A percentile compares a stretch with the other conserved stretches of the same genome.
These are phyloP conservation scores for Blastobotrys peoriensis DNA, from an alignment of 805 yeast species.

Conservation along the genomic window DNA sequence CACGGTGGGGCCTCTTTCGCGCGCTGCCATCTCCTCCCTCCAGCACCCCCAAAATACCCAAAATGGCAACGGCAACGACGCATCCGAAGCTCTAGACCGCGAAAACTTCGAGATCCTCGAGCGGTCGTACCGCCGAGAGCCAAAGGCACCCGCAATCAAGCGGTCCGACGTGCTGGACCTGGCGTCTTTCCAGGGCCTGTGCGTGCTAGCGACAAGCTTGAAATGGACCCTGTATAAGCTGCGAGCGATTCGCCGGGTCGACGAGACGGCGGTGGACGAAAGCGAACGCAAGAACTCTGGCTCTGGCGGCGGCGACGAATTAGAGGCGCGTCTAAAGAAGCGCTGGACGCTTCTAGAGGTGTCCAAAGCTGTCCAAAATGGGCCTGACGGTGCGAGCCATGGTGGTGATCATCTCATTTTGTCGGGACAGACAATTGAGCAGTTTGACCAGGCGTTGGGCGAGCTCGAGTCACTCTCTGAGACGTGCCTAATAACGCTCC, in stretches of 20 bases:
- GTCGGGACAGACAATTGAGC: constrained; percentile 21
- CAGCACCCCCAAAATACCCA: background rate
- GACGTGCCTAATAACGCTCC: constrained; percentile 37
- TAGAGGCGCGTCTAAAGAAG: constrained; percentile 21
- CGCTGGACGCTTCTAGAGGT: constrained; percentile 30
- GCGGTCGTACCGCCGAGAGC: background rate
- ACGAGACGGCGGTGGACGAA: constrained; percentile 8
- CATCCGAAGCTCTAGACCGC: constrained; percentile 9
- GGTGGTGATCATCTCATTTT: constrained; percentile 17
- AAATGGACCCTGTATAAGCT: constrained; percentile 58
- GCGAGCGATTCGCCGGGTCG: constrained; percentile 45
- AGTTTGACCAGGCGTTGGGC: constrained; percentile 25
- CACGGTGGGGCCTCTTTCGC: background rate
- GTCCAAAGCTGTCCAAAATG: constrained; percentile 4
- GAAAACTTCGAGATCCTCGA: constrained; percentile 21
- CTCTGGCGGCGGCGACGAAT: constrained; percentile 5
- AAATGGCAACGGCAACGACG: background rate
- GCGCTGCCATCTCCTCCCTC: background rate
- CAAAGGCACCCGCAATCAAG: constrained; percentile 21
- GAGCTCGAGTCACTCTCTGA: constrained; percentile 23
- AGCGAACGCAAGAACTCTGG: constrained; percentile 8
- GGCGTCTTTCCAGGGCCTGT: constrained; percentile 44
- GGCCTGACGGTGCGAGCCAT: constrained; percentile 4
- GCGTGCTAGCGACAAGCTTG: constrained; percentile 49
- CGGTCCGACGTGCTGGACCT: constrained; percentile 51